Base-by-base conservation (phyloP, 2,329 filamentous ascomycete genomes). In the Aspergillus sclerotialis region DNA sequence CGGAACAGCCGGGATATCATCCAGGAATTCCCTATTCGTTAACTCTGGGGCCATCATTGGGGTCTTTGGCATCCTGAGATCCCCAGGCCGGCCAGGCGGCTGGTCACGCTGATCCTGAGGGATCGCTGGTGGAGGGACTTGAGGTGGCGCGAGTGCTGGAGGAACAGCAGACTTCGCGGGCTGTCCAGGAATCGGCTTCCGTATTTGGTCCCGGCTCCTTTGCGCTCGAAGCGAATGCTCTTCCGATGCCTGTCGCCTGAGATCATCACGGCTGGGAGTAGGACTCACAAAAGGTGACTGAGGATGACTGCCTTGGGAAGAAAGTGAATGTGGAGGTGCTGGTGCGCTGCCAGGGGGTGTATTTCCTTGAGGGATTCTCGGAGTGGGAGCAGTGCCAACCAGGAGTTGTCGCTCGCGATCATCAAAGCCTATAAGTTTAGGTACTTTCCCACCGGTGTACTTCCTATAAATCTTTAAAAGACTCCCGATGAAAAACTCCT, bases 401-500 rank as follows among this genome's bases (percentile, higher is more conserved):
- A 96, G 75, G 48, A 82, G 73, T 33, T 90, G 85, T 40, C 82
- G 69, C 63, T 95, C 88, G 40, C 74, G 76, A 33, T 77, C 72
- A 48, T 90, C 85, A 56, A 98, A 96, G 6, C 90, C 90, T 36
- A 76, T 68, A 33, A 98, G 70, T 38, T 84, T 76, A 2, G 92
- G 92, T 19, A 78, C 64, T 52, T 81, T 83, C 9, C 90, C 90
- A 17, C 86, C 84, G 1, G 92, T 96, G 57, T 96, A 98, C 64
- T 96, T 98, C 50, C 81, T 81, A 60, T 85, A 98, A 46, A 98
- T 95, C 63, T 96, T 98, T 55, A 96, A 79, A 48, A 96, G 66
- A 61, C 89, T 95, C 21, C 85, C 88, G 52, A 98, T 92, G 63
- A 98, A 98, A 65, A 96, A 96, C 57, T 94, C 90, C 70, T 95